Evolutionary conservation across 192 early-diverging fungal genomes (phyloP).

Genomic region (Coemansia sp.): DNA sequence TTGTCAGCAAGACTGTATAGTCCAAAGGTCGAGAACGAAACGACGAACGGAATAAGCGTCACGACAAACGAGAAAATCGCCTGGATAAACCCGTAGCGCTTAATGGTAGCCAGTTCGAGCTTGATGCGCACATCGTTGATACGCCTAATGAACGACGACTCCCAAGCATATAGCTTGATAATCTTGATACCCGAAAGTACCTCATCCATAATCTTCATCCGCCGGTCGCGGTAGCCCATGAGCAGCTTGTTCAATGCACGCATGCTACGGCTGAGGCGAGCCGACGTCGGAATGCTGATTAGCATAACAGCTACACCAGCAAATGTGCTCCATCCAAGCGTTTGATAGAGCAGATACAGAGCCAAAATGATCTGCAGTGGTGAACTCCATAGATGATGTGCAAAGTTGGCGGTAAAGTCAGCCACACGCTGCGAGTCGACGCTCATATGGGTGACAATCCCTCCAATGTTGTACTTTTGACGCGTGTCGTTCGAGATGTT

Average conservation of each 20-base stretch:
- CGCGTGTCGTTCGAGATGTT: slow-evolving; percentile 77
- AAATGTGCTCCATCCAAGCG: slow-evolving; percentile 79
- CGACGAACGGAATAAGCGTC: slow-evolving; percentile 40
- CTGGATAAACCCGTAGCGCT: slow-evolving; percentile 30
- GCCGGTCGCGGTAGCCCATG: slow-evolving; percentile 67
- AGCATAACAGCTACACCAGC: slow-evolving; percentile 86
- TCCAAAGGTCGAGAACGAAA: slow-evolving; percentile 44
- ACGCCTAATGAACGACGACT: slow-evolving; percentile 43
- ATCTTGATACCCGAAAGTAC: slow-evolving; percentile 61
- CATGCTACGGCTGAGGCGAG: slow-evolving; percentile 63
- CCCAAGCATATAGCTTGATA: slow-evolving; percentile 73
- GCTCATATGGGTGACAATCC: slow-evolving; percentile 73
- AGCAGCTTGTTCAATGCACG: slow-evolving; percentile 75
- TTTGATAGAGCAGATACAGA: slow-evolving; percentile 75
- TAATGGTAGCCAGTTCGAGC: slow-evolving; percentile 41
- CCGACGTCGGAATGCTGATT: slow-evolving; percentile 80
- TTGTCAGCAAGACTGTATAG: slow-evolving; percentile 37
- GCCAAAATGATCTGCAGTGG: slow-evolving; percentile 80
- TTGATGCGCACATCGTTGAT: slow-evolving; percentile 34
- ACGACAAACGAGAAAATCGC: slow-evolving; percentile 29
- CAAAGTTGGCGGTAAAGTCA: slow-evolving; percentile 63
- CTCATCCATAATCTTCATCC: slow-evolving; percentile 69
- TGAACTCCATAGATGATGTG: slow-evolving; percentile 77
- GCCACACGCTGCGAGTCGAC: slow-evolving; percentile 70
- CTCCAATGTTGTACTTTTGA: slow-evolving; percentile 78